Conservation (phyloP, 257 asterid genomes). For the Craterostigma plantagineum region DNA sequence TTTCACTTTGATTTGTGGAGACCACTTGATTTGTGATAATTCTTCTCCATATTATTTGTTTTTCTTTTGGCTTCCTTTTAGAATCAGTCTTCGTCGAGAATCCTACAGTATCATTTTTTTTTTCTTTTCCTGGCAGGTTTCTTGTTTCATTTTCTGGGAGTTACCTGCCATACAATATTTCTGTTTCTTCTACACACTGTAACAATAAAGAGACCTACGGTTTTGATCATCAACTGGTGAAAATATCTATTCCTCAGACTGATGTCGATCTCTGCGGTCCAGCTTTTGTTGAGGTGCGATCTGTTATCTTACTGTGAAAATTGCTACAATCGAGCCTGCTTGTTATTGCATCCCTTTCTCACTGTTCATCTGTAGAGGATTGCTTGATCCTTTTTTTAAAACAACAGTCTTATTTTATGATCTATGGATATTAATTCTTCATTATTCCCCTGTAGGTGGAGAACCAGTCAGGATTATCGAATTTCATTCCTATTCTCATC, state of each 20-base stretch:
- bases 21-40: too few species aligned
- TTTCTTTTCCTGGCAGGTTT: constrained; percentile 32
- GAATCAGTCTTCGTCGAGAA: too few species aligned
- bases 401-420: too few species aligned
- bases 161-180: constrained; percentile 37
- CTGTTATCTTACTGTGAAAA: too few species aligned
- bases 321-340: too few species aligned
- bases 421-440: too few species aligned
- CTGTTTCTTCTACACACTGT: constrained; percentile 25
- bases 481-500: constrained; percentile 33
- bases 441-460: constrained; percentile 62
- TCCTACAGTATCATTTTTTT: constrained; percentile 1
- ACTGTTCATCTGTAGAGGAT: neutral
- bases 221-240: constrained; percentile 60
- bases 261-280: constrained; percentile 54
- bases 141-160: constrained; percentile 71
- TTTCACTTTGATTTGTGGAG: too few species aligned
- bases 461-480: constrained; percentile 85
- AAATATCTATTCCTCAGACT: constrained; percentile 43
- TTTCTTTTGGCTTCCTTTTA: too few species aligned
- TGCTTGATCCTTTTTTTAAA: too few species aligned
- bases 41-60: too few species aligned
- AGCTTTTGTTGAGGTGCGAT: constrained; percentile 63
- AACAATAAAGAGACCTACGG: constrained; percentile 24
- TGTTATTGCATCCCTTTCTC: constrained; percentile 5